A percentile compares a stretch with the other conserved stretches of the same genome.
Conservation (phyloP, 2,329 filamentous ascomycete genomes). For the Nemania abortiva region DNA sequence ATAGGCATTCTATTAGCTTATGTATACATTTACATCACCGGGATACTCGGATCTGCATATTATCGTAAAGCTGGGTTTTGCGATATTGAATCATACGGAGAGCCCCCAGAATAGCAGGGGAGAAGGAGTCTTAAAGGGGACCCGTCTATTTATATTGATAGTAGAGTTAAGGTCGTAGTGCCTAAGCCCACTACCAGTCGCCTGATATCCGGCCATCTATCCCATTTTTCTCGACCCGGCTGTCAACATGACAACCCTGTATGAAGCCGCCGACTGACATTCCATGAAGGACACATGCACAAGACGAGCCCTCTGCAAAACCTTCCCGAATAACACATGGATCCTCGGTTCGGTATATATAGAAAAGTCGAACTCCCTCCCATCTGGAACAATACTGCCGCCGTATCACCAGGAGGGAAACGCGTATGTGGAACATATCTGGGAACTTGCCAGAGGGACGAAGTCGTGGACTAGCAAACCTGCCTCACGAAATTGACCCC, state of each 20-base stretch:
- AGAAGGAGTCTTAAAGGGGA: too few relatives aligned
- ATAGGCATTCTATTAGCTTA: background rate
- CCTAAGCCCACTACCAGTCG: background rate
- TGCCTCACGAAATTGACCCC: too few relatives aligned
- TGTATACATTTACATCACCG: background rate
- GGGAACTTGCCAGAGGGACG: too few relatives aligned
- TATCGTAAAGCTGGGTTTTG: background rate
- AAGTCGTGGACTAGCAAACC: too few relatives aligned
- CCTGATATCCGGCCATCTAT: background rate
- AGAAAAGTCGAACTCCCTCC: too few relatives aligned
- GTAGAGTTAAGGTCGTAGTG: background rate
- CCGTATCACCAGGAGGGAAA: too few relatives aligned
- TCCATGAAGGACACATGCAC: background rate
- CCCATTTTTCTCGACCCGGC: background rate
- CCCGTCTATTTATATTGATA: background rate
- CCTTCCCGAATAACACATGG: too few relatives aligned
- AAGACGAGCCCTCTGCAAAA: background rate
- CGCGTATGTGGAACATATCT: too few relatives aligned
- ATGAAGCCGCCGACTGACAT: background rate
- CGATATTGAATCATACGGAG: background rate
- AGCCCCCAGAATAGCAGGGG: too few relatives aligned
- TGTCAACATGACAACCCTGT: background rate
- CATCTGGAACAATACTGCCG: too few relatives aligned
- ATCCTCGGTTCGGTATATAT: too few relatives aligned
- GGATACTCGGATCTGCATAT: background rate